A percentile compares a stretch with the other conserved stretches of the same genome.
These are phyloP conservation scores for Candida chauliodis DNA, from an alignment of 805 yeast species.

Conservation along the genomic window DNA sequence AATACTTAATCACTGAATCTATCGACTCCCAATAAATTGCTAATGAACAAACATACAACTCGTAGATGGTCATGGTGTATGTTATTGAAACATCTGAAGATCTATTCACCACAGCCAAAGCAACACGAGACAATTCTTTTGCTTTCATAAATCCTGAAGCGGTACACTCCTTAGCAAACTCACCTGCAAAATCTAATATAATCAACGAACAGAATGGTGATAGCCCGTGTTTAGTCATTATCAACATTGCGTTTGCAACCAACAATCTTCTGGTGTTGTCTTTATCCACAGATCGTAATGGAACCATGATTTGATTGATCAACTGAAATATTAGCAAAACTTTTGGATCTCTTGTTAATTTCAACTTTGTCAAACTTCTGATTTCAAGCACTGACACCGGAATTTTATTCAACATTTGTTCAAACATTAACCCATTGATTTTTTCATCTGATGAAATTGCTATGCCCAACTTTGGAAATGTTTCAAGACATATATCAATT, in stretches of 20 bases:
- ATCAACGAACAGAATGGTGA: conserved; percentile 38
- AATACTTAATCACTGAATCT: conserved; percentile 27
- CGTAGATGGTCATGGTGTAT: conserved; percentile 36
- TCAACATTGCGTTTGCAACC: conserved; percentile 27
- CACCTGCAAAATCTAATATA: conserved; percentile 37
- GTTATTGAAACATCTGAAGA: conserved; percentile 30
- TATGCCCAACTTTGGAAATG: conserved; percentile 34
- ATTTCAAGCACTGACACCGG: conserved; percentile 41
- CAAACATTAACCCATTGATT: conserved; percentile 18
- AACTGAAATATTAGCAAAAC: conserved; percentile 36
- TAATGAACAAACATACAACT: conserved; percentile 37
- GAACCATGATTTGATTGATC: conserved; percentile 35
- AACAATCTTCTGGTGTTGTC: conserved; percentile 26
- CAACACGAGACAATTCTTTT: conserved; percentile 38
- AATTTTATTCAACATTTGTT: conserved; percentile 21
- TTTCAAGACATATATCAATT: conserved; percentile 28
- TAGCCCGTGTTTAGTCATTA: conserved; percentile 38
- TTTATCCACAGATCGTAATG: conserved; percentile 25
- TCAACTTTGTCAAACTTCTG: conserved; percentile 21
- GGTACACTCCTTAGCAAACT: conserved; percentile 23
- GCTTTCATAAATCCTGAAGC: conserved; percentile 32
- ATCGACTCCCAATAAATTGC: conserved; percentile 43
- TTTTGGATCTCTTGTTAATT: conserved; percentile 21
- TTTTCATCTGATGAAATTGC: conserved; percentile 24
- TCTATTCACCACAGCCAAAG: conserved; percentile 32